These are phyloP conservation scores for Mycena kentingensis DNA, from an alignment of 768 basidiomycete species.

Conservation along the genomic window DNA sequence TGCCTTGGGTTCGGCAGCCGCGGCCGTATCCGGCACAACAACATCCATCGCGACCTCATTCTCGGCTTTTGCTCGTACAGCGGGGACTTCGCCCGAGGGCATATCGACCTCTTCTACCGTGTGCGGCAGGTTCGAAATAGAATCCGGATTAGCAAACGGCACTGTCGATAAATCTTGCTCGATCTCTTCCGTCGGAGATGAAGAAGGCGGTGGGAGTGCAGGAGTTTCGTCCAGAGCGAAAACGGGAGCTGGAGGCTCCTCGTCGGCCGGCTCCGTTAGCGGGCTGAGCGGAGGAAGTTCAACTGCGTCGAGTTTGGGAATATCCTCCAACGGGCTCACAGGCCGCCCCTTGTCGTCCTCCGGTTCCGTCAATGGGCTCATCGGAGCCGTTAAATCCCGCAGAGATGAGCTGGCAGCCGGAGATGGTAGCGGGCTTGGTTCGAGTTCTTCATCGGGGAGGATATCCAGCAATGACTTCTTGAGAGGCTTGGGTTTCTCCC, in stretches of 20 bases:
- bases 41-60: not conserved
- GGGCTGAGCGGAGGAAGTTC: constrained; percentile 13
- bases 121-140: not conserved
- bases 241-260: not conserved
- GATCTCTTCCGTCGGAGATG: constrained; percentile 13
- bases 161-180: not conserved
- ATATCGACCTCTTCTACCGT: not conserved
- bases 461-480: constrained; percentile 32
- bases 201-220: not conserved
- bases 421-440: constrained; percentile 4
- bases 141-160: not conserved
- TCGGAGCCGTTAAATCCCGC: not conserved
- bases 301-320: too few relatives aligned
- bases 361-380: constrained; percentile 17
- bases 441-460: constrained; percentile 31
- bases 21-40: not conserved
- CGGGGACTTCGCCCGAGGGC: not conserved
- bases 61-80: not conserved
- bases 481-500: constrained; percentile 33
- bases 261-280: constrained; percentile 6
- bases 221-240: not conserved
- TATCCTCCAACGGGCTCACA: not conserved
- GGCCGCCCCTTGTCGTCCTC: not conserved
- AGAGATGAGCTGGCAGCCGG: constrained; percentile 3
- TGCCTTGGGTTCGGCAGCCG: too few relatives aligned